These are phyloP conservation scores for Biscogniauxia sp. DNA, from an alignment of 2,329 filamentous ascomycete genomes.

Conservation along the genomic window DNA sequence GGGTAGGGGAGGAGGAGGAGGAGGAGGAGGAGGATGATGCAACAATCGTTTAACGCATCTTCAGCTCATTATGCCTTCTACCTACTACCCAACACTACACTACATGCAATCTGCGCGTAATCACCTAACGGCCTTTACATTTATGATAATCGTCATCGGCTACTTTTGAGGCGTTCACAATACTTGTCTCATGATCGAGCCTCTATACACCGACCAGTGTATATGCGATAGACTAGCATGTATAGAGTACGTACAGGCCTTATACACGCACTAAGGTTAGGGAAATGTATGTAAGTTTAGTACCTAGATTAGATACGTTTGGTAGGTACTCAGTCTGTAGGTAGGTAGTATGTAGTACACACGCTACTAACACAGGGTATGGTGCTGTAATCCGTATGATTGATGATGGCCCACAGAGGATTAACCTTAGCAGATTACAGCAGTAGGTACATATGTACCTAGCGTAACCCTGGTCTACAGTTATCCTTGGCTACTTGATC, in stretches of 20 bases:
- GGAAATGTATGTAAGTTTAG: not conserved
- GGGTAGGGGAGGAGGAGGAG: no score
- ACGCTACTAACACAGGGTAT: no score
- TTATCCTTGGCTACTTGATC: not conserved
- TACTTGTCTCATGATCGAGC: not conserved
- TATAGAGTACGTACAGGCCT: not conserved
- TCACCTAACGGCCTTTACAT: not conserved
- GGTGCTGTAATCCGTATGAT: no score
- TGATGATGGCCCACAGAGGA: not conserved
- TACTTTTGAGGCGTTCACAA: not conserved
- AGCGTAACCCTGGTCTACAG: not conserved
- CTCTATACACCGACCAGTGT: not conserved
- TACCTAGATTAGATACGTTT: no score
- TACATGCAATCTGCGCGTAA: no score
- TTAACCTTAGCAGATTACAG: not conserved
- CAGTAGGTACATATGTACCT: no score
- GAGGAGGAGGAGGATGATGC: no score
- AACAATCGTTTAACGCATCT: no score
- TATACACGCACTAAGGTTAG: not conserved
- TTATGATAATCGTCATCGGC: not conserved
- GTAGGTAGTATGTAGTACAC: no score
- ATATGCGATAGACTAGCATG: not conserved
- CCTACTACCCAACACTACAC: no score
- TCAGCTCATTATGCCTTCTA: no score
- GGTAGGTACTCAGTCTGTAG: not conserved